A percentile compares a stretch with the other conserved stretches of the same genome.
These are phyloP conservation scores for Pseudogymnoascus pannorum DNA, from an alignment of 2,329 filamentous ascomycete genomes.

Conservation along the genomic window DNA sequence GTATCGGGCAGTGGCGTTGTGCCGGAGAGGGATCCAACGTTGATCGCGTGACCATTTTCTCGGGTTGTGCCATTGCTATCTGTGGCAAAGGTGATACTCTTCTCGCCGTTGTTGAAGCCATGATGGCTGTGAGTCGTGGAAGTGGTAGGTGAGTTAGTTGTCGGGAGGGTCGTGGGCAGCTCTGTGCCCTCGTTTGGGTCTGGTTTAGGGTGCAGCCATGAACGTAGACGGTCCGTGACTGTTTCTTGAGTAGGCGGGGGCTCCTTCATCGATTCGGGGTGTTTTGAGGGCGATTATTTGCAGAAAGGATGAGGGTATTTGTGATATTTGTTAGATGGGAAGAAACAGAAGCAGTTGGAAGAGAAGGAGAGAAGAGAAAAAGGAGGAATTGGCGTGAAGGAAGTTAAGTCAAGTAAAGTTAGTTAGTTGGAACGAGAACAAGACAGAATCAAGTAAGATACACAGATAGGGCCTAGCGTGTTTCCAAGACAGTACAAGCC, in stretches of 20 bases:
- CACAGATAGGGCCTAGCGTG: neutral
- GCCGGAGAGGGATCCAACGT: neutral
- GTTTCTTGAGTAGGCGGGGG: neutral
- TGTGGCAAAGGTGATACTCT: neutral
- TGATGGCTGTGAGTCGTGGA: neutral
- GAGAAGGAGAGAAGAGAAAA: neutral
- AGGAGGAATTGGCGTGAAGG: too few species aligned
- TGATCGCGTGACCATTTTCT: neutral
- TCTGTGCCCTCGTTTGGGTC: neutral
- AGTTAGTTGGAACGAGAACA: neutral
- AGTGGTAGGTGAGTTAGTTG: neutral
- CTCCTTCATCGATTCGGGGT: slow-evolving; percentile 5
- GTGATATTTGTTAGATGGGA: neutral
- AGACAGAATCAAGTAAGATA: neutral
- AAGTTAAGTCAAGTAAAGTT: neutral
- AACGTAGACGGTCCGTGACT: slow-evolving; percentile 3
- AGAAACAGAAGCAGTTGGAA: neutral
- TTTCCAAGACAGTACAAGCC: neutral
- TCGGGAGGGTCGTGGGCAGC: neutral
- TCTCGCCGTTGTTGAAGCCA: neutral
- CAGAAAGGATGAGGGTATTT: neutral
- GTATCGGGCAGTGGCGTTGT: neutral
- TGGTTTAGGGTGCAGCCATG: slow-evolving; percentile 5
- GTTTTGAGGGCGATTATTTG: neutral
- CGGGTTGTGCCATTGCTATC: neutral